phyloP scores from a whole-genome alignment of 805 yeast genomes.

The Jamesozyma lodderae region DNA sequence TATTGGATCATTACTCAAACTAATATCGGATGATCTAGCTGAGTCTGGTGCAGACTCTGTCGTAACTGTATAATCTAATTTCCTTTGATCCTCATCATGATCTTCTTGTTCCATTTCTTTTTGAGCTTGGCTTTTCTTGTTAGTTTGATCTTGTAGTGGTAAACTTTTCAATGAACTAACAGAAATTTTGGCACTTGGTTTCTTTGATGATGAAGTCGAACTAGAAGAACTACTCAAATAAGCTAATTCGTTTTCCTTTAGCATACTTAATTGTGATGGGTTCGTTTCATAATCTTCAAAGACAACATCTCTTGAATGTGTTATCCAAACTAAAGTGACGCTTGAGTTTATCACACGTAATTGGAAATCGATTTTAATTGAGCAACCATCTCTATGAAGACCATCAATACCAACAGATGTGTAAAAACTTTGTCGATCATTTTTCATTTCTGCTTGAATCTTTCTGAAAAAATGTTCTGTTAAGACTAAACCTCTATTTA shows the following conservation, averaged over 20 bases:
- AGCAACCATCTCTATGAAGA: conserved; percentile 58
- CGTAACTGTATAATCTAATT: not conserved
- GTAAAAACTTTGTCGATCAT: conserved; percentile 43
- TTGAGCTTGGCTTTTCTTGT: not conserved
- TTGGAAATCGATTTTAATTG: conserved; percentile 67
- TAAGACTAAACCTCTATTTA: conserved; percentile 56
- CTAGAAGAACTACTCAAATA: conserved; percentile 23
- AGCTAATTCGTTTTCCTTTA: conserved; percentile 32
- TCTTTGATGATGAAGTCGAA: conserved; percentile 23
- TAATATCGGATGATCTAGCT: conserved; percentile 1
- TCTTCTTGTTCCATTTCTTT: too few relatives aligned
- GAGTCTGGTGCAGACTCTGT: conserved; percentile 2
- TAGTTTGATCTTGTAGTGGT: not conserved
- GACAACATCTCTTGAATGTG: conserved; percentile 54
- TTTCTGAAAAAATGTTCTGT: conserved; percentile 89
- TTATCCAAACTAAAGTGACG: conserved; percentile 70
- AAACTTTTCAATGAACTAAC: conserved; percentile 14
- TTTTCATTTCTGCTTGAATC: conserved; percentile 40
- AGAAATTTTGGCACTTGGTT: conserved; percentile 15
- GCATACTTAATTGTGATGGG: conserved; percentile 34
- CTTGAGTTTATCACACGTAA: conserved; percentile 56
- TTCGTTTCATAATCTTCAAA: conserved; percentile 28
- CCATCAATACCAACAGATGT: conserved; percentile 63
- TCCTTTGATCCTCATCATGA: too few relatives aligned
- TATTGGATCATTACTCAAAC: conserved; percentile 8